Base-by-base conservation (phyloP, 495 filamentous ascomycete species). In the Rhypophila decipiens region DNA sequence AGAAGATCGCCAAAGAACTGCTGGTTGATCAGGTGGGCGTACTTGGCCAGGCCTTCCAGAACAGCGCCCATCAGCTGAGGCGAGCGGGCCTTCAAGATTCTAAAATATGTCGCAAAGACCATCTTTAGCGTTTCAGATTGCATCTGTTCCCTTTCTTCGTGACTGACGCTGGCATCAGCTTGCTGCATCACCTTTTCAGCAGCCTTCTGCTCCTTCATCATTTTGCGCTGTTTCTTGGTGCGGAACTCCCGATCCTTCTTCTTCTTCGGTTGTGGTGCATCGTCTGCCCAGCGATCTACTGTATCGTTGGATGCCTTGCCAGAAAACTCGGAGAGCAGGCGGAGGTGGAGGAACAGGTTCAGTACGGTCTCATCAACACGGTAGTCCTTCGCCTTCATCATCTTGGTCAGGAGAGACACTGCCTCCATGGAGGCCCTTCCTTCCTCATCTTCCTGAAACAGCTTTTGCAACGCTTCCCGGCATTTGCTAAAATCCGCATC, bases 1-100 rank as follows among this genome's bases (percentile, higher is more conserved):
- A 98, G 80, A 29, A 98, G 71, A 63, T 96, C 93, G 18, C 93
- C 93, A 63, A 98, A 98, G 73, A 97, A 96, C 60, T 97, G 84
- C 58, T 96, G 86, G 69, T 98, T 98, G 72, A 98, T 96, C 15
- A 98, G 73, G 61, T 95, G 93, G 15, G 90, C 83, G 64, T 95
- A 97, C 63, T 74, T 74, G 40, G 90, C 90, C 22, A 98, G 71
- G 40, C 93, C 93, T 64, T 98, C 89, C 24, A 70, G 57, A 0
- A 96, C 90, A 24, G 90, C 88, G 5, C 91, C 93, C 88, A 96
- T 96, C 10, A 98, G 78, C 44, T 80, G 75, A 15, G 78, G 78
- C 8, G 80, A 79, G 23, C 88, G 81, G 40, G 80, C 73, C 68
- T 96, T 96, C 18, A 98, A 68, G 40, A 97, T 93, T 10, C 89